Percentiles rank a stretch among this genome's conserved stretches.
Conservation (phyloP, 305 asterid species). For the Ruellia speciosa region DNA sequence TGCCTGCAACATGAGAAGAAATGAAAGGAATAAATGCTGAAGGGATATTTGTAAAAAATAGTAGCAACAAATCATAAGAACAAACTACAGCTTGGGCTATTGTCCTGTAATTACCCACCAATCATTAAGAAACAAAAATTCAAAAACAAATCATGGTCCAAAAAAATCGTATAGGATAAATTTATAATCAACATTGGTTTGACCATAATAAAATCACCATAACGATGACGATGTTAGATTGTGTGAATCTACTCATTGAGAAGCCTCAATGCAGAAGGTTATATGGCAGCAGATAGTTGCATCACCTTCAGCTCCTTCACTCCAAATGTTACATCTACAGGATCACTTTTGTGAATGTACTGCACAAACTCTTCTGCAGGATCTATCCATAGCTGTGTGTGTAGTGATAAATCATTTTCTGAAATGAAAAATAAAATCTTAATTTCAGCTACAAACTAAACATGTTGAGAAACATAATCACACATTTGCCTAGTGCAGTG, state of each 20-base stretch:
- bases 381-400: conserved; percentile 96
- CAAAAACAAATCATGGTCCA: too few relatives aligned
- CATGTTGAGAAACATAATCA: conserved; percentile 7
- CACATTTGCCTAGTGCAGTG: conserved; percentile 21
- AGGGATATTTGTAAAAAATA: conserved; percentile 4
- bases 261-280: conserved; percentile 12
- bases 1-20: conserved; percentile 51
- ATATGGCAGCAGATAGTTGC: conserved; percentile 14
- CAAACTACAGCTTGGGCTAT: neutral
- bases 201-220: too few relatives aligned
- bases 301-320: conserved; percentile 87
- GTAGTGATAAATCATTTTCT: conserved; percentile 85
- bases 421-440: conserved; percentile 27
- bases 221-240: neutral
- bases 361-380: conserved; percentile 89
- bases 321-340: conserved; percentile 87
- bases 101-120: too few relatives aligned
- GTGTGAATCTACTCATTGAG: conserved; percentile 19
- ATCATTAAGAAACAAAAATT: too few relatives aligned
- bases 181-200: too few relatives aligned
- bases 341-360: conserved; percentile 68
- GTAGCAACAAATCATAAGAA: conserved; percentile 12
- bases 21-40: conserved; percentile 17
- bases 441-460: conserved; percentile 14
- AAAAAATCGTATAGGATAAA: too few relatives aligned